phyloP scores from a whole-genome alignment of 129 eudicot genomes.

The Pittosporum tobira region DNA sequence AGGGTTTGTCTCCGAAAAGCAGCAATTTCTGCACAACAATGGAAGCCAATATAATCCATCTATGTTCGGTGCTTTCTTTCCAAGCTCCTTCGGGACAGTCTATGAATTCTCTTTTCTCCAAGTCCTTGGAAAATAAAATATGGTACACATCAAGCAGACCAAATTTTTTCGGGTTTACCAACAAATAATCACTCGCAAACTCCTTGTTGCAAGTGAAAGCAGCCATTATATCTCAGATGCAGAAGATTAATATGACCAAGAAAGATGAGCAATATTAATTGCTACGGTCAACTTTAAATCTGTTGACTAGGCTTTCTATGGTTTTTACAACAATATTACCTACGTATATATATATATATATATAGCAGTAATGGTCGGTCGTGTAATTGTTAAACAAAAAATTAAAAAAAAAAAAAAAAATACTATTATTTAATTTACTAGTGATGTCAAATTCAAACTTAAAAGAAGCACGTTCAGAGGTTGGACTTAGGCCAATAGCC shows the following conservation, averaged over 20 bases:
- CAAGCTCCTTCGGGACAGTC: conserved; percentile 23
- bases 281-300: too few species aligned
- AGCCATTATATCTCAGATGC: conserved; percentile 20
- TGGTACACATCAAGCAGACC: conserved; percentile 23
- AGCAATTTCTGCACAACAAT: conserved; percentile 29
- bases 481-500: too few species aligned
- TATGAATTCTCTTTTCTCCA: conserved; percentile 29
- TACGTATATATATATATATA: too few species aligned
- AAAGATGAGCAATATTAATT: not conserved
- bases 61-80: conserved; percentile 23
- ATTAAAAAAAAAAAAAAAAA: too few species aligned
- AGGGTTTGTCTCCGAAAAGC: conserved; percentile 18
- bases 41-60: conserved; percentile 35
- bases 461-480: too few species aligned
- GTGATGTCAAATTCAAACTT: too few species aligned
- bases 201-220: conserved; percentile 29
- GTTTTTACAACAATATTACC: too few species aligned
- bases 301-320: too few species aligned
- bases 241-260: not conserved
- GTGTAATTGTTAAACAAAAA: too few species aligned
- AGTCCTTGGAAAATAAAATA: conserved; percentile 33
- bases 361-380: too few species aligned
- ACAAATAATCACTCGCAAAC: conserved; percentile 32
- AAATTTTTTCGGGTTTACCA: conserved; percentile 41
- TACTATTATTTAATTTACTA: too few species aligned